Evolutionary conservation across 2,329 filamentous ascomycete genomes (phyloP).

Genomic region (Zasmidium cellare): DNA sequence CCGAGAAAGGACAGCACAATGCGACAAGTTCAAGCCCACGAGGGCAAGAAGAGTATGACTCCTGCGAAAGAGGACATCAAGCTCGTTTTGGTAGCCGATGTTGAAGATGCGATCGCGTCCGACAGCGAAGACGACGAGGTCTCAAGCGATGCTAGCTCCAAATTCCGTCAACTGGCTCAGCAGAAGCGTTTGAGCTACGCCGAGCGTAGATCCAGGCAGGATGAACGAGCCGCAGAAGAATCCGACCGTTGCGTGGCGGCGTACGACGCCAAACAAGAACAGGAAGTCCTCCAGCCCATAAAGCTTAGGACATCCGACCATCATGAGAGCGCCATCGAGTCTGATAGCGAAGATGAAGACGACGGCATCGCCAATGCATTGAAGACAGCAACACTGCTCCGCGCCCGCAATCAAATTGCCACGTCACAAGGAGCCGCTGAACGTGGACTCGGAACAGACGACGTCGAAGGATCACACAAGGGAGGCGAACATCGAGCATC

Average conservation of each 20-base stretch:
- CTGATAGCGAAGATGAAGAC: slow-evolving; percentile 6
- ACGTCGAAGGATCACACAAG: too few species aligned
- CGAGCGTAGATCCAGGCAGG: slow-evolving; percentile 13
- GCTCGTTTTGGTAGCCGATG: slow-evolving; percentile 4
- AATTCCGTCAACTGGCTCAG: neutral
- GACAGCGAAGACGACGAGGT: slow-evolving; percentile 22
- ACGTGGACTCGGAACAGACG: too few species aligned
- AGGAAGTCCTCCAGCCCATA: neutral
- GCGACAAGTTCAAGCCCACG: neutral
- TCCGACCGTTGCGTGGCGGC: neutral
- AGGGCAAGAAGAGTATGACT: neutral
- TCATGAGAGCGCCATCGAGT: slow-evolving; percentile 8
- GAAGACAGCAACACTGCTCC: neutral
- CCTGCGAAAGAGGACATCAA: neutral
- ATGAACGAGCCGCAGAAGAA: slow-evolving; percentile 5
- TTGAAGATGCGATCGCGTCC: slow-evolving; percentile 11
- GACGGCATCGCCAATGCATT: neutral
- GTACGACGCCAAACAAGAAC: neutral
- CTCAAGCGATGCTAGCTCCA: neutral
- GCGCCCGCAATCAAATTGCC: neutral
- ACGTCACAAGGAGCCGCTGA: neutral
- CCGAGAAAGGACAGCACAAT: neutral
- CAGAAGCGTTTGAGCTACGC: slow-evolving; percentile 16
- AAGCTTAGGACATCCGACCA: neutral
- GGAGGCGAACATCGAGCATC: neutral